phyloP scores from a whole-genome alignment of 805 yeast species.

The Starmerella stellata region DNA sequence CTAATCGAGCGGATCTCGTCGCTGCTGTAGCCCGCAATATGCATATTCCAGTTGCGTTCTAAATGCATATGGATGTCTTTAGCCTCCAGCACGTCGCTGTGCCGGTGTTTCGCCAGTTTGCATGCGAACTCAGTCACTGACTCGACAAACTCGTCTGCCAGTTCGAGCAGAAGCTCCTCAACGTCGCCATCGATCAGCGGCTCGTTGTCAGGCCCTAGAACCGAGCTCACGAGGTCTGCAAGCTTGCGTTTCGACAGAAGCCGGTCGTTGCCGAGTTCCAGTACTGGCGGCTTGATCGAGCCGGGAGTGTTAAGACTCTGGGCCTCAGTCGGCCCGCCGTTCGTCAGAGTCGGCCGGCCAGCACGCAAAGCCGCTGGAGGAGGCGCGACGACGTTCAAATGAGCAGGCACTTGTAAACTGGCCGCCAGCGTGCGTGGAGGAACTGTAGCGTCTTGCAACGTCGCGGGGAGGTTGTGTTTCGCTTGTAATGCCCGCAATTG shows the following conservation, averaged over 20 bases:
- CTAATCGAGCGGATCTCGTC: slow-evolving; percentile 60
- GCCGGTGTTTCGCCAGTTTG: slow-evolving; percentile 83
- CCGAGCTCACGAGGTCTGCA: slow-evolving; percentile 66
- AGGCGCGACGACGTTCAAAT: slow-evolving; percentile 47
- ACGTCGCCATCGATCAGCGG: slow-evolving; percentile 83
- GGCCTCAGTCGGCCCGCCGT: slow-evolving; percentile 42
- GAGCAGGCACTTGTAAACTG: slow-evolving; percentile 37
- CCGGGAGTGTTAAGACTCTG: slow-evolving; percentile 54
- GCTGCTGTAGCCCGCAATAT: slow-evolving; percentile 80
- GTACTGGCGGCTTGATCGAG: slow-evolving; percentile 59
- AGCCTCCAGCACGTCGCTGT: slow-evolving; percentile 68
- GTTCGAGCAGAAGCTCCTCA: slow-evolving; percentile 72
- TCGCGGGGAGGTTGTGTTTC: not conserved
- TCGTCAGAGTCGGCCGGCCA: slow-evolving; percentile 51
- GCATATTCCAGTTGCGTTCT: slow-evolving; percentile 85
- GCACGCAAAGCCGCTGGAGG: slow-evolving; percentile 47
- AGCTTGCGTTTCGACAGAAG: slow-evolving; percentile 79
- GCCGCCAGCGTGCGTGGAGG: not conserved
- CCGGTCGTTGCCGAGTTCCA: slow-evolving; percentile 49
- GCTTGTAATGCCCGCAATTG: slow-evolving; percentile 9
- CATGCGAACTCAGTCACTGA: slow-evolving; percentile 89
- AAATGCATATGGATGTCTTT: slow-evolving; percentile 81
- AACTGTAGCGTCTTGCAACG: not conserved
- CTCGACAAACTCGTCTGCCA: slow-evolving; percentile 89
- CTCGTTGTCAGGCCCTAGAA: slow-evolving; percentile 60